Evolutionary conservation across 2,329 filamentous ascomycete genomes (phyloP).

Genomic region (Alternaria sp.): DNA sequence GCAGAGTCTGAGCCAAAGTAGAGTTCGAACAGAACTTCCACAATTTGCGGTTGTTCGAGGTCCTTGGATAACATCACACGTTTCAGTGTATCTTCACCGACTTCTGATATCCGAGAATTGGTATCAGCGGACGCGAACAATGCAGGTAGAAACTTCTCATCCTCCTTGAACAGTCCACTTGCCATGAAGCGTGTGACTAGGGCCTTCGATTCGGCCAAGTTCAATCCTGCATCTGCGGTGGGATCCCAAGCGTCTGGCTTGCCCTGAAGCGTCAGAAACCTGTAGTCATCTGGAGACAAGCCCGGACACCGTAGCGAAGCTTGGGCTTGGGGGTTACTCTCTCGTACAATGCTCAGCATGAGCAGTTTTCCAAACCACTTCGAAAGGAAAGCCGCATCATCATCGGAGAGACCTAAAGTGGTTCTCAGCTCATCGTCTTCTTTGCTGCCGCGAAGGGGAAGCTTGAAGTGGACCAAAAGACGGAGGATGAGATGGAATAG

Average conservation of each 20-base stretch:
- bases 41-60: slow-evolving; percentile 72
- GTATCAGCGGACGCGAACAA: slow-evolving; percentile 83
- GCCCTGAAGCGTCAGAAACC: slow-evolving; percentile 72
- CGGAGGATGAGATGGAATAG: slow-evolving; percentile 86
- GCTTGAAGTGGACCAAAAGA: slow-evolving; percentile 73
- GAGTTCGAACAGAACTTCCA: slow-evolving; percentile 73
- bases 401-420: slow-evolving; percentile 71
- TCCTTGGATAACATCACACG: slow-evolving; percentile 72
- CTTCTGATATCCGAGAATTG: slow-evolving; percentile 81
- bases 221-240: slow-evolving; percentile 67
- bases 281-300: slow-evolving; percentile 70
- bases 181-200: slow-evolving; percentile 76
- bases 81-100: slow-evolving; percentile 91
- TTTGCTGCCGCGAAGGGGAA: slow-evolving; percentile 79
- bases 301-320: slow-evolving; percentile 64
- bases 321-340: slow-evolving; percentile 47
- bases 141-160: slow-evolving; percentile 83
- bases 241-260: slow-evolving; percentile 76
- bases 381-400: slow-evolving; percentile 78
- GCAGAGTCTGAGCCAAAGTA: slow-evolving; percentile 66
- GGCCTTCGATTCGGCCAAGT: slow-evolving; percentile 74
- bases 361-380: slow-evolving; percentile 80
- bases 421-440: slow-evolving; percentile 77
- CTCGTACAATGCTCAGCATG: slow-evolving; percentile 63
- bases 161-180: slow-evolving; percentile 84